A percentile compares a stretch with the other conserved stretches of the same genome.
Conservation (phyloP, 805 yeast genomes). For the Wickerhamiella allomyrinae region DNA sequence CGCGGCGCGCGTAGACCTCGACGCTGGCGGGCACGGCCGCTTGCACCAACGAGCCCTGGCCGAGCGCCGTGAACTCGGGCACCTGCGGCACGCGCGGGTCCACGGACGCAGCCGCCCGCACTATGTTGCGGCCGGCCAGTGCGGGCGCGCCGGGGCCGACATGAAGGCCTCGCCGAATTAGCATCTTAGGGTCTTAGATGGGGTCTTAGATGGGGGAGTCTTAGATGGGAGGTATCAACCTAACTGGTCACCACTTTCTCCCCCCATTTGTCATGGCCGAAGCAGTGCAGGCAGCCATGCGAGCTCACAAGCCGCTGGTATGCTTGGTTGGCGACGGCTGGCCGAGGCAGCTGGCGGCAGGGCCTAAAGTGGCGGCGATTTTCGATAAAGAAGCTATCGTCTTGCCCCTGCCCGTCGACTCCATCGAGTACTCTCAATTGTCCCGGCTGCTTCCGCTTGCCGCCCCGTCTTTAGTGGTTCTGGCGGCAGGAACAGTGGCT, state of each 20-base stretch:
- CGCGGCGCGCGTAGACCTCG: slow-evolving; percentile 13
- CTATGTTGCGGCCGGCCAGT: slow-evolving; percentile 11
- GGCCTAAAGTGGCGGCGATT: neutral
- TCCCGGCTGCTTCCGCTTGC: slow-evolving; percentile 5
- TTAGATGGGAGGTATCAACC: too few relatives aligned
- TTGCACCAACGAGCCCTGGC: slow-evolving; percentile 91
- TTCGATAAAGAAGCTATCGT: neutral
- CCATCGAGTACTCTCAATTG: slow-evolving; percentile 11
- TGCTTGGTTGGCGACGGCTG: neutral
- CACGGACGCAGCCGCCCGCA: slow-evolving; percentile 13
- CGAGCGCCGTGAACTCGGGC: slow-evolving; percentile 13
- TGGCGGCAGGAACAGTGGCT: slow-evolving; percentile 3
- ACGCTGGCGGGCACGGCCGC: slow-evolving; percentile 46
- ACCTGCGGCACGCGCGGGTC: slow-evolving; percentile 13
- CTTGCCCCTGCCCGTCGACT: slow-evolving; percentile 2
- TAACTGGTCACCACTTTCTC: too few relatives aligned
- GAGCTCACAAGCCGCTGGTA: neutral
- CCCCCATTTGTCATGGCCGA: neutral
- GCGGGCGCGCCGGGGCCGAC: slow-evolving; percentile 14
- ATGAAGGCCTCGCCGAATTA: slow-evolving; percentile 12
- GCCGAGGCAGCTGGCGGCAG: neutral
- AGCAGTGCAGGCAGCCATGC: neutral
- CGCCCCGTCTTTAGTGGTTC: neutral
- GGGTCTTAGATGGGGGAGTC: too few relatives aligned
- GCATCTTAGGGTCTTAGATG: neutral